Conservation (phyloP, 1,284 basidiomycete species). For the Polyporus tsugae region DNA sequence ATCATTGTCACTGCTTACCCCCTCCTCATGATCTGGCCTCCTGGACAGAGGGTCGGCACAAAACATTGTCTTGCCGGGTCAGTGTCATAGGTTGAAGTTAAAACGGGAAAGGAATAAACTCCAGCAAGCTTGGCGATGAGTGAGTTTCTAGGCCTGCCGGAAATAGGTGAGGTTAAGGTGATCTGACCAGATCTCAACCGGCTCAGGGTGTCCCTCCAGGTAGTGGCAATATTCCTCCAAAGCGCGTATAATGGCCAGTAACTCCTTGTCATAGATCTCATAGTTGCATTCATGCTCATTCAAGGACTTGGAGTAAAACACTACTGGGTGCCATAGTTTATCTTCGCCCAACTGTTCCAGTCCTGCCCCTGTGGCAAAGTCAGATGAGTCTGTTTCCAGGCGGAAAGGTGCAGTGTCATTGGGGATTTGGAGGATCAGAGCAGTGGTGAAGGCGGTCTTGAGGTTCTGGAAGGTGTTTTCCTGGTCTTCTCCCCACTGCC, state of each 20-base stretch:
- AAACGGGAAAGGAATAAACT: conserved; percentile 43
- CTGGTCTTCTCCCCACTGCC: conserved; percentile 28
- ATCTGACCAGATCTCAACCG: conserved; percentile 43
- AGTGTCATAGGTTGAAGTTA: conserved; percentile 48
- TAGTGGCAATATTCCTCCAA: conserved; percentile 46
- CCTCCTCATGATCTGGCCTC: conserved; percentile 42
- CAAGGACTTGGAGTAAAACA: conserved; percentile 19
- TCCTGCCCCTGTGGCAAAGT: conserved; percentile 20
- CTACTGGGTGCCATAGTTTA: conserved; percentile 21
- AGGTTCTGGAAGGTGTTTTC: conserved; percentile 41
- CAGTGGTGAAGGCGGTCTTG: conserved; percentile 22
- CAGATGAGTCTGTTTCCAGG: conserved; percentile 10
- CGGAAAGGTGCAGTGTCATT: neutral
- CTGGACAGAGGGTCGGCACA: conserved; percentile 51
- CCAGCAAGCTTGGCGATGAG: conserved; percentile 51
- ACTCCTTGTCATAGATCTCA: conserved; percentile 48
- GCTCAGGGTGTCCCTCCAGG: conserved; percentile 31
- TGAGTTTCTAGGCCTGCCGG: conserved; percentile 45
- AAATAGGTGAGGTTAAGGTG: conserved; percentile 55
- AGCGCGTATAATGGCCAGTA: conserved; percentile 44
- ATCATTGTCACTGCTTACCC: no score
- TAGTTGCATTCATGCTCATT: conserved; percentile 41
- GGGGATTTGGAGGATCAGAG: neutral
- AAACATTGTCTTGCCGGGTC: conserved; percentile 44
- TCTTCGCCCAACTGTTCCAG: conserved; percentile 18